Conservation (phyloP, 164 flowering plant genomes). For the Kalanchoe fedtschenkoi region DNA sequence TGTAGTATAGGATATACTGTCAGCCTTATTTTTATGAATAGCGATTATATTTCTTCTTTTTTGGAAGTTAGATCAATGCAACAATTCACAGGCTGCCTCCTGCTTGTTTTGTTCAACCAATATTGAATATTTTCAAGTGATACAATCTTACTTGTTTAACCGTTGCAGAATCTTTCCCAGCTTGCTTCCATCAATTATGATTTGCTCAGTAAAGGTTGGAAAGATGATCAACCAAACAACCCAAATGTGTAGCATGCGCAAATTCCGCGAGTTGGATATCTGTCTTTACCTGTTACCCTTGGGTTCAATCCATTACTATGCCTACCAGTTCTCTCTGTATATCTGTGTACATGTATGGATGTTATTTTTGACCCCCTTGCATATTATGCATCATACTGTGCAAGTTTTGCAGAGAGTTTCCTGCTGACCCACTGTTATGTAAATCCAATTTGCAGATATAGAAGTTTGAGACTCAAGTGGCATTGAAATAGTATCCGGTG, state of each 20-base stretch:
- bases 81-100: conserved; percentile 31
- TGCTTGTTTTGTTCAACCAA: neutral
- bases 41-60: neutral
- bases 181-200: conserved; percentile 96
- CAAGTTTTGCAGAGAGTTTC: neutral
- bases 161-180: conserved; percentile 83
- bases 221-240: conserved; percentile 55
- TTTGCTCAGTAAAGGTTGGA: conserved; percentile 78
- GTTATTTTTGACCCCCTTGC: neutral
- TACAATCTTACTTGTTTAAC: neutral
- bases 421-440: too few relatives aligned
- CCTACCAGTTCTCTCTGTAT: neutral
- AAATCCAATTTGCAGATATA: neutral
- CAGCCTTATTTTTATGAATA: neutral
- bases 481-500: neutral
- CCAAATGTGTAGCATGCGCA: conserved; percentile 17
- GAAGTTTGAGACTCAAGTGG: neutral
- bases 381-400: neutral
- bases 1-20: too few relatives aligned
- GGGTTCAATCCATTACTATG: too few relatives aligned
- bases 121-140: conserved; percentile 75
- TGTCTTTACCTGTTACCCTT: neutral
- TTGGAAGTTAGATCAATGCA: neutral
- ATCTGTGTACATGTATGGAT: neutral
- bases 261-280: neutral